Conservation (phyloP, 2,329 filamentous ascomycete genomes). For the Fusarium siculi region DNA sequence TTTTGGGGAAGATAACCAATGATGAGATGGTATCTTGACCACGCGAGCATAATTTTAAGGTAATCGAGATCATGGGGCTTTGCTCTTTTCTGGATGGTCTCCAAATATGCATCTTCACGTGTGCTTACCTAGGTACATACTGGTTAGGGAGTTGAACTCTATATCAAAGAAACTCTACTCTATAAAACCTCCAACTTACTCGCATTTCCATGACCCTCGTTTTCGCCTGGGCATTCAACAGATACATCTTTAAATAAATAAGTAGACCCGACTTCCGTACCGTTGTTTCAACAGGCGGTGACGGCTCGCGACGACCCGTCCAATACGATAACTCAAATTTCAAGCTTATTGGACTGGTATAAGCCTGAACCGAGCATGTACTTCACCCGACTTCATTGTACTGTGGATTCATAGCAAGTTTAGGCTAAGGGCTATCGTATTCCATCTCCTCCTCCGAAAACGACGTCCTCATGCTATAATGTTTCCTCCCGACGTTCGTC, state of each 20-base stretch:
- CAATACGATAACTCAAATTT: neutral
- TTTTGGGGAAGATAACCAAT: slow-evolving; percentile 19
- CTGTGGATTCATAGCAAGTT: neutral
- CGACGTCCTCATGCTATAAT: neutral
- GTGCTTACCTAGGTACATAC: neutral
- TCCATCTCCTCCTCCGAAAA: neutral
- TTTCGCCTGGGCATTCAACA: neutral
- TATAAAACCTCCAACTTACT: slow-evolving; percentile 1
- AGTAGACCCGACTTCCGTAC: slow-evolving; percentile 12
- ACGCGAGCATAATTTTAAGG: slow-evolving; percentile 29
- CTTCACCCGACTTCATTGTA: neutral
- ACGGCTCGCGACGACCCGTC: slow-evolving; percentile 7
- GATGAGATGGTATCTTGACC: slow-evolving; percentile 10
- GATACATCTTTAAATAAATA: neutral
- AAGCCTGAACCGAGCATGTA: neutral
- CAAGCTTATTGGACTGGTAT: neutral
- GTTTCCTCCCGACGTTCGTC: neutral
- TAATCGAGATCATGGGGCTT: slow-evolving; percentile 25
- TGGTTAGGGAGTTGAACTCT: neutral
- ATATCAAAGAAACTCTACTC: neutral
- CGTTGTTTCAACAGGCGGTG: slow-evolving; percentile 33
- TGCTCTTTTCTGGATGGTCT: slow-evolving; percentile 10
- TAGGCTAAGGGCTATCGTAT: neutral
- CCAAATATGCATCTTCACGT: neutral
- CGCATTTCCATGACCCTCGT: neutral